A percentile compares a stretch with the other conserved stretches of the same genome.
Evolutionary conservation across 306 rosid species (phyloP).

Genomic region (Quercus dentata): DNA sequence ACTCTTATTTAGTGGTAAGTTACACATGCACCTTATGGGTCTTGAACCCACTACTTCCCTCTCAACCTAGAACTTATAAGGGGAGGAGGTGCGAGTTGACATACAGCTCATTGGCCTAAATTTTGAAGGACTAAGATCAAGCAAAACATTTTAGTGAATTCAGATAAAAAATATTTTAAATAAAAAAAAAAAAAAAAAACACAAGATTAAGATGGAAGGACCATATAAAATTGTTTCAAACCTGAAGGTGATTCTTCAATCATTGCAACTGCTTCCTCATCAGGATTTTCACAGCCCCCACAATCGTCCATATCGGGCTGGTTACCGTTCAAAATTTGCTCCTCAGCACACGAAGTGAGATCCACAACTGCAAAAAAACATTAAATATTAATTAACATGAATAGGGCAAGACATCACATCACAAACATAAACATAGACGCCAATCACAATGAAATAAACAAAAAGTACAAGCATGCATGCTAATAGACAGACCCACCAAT

Average conservation of each 20-base stretch:
- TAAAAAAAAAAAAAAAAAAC: too few relatives aligned
- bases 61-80: too few relatives aligned
- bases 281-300: conserved; percentile 59
- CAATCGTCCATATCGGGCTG: conserved; percentile 85
- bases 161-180: neutral
- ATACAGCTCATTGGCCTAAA: too few relatives aligned
- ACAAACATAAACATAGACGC: neutral
- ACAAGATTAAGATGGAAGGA: neutral
- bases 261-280: conserved; percentile 82
- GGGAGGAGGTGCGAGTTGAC: too few relatives aligned
- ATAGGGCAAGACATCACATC: neutral
- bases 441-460: neutral
- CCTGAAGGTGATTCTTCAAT: conserved; percentile 82
- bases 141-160: neutral
- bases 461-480: neutral
- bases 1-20: too few relatives aligned
- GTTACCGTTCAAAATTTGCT: conserved; percentile 62
- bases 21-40: too few relatives aligned
- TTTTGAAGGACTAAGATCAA: neutral
- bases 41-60: too few relatives aligned
- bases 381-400: conserved; percentile 6
- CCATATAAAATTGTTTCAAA: conserved; percentile 20
- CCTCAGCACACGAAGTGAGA: conserved; percentile 63
- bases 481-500: neutral
- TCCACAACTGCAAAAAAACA: conserved; percentile 47